Conservation (phyloP, 306 rosid species). For the Lathyrus tuberosus region DNA sequence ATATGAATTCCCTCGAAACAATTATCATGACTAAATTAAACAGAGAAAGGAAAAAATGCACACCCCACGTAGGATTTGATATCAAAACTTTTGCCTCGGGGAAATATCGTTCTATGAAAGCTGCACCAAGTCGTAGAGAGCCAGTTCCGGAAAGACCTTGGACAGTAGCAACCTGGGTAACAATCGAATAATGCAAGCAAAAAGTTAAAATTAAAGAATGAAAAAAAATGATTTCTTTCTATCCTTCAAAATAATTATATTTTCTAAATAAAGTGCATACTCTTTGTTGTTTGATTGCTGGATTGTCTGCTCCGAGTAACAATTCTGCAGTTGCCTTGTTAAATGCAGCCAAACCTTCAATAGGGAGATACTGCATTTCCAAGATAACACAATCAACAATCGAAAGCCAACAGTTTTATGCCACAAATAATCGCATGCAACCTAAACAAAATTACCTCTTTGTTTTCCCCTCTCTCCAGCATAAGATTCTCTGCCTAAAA, state of each 20-base stretch:
- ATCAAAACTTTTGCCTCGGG: constrained; percentile 87
- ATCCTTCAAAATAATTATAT: constrained; percentile 8
- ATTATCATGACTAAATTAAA: constrained; percentile 30
- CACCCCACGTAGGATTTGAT: constrained; percentile 99
- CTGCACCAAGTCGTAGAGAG: constrained; percentile 87
- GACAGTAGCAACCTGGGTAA: constrained; percentile 83
- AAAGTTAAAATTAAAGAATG: neutral
- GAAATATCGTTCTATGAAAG: constrained; percentile 85
- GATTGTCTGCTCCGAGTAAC: constrained; percentile 86
- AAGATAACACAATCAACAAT: constrained; percentile 38
- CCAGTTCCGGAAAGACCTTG: constrained; percentile 99
- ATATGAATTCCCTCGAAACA: constrained; percentile 33
- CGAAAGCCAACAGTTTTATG: constrained; percentile 25
- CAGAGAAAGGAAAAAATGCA: constrained; percentile 32
- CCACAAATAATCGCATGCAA: constrained; percentile 24
- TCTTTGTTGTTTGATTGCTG: constrained; percentile 70
- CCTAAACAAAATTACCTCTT: constrained; percentile 66
- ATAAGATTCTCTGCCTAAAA: constrained; percentile 86
- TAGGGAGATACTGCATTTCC: constrained; percentile 79
- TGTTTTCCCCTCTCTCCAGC: constrained; percentile 88
- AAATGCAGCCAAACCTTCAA: constrained; percentile 98
- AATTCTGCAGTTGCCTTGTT: constrained; percentile 90
- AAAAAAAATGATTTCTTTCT: neutral
- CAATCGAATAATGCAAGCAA: constrained; percentile 29
- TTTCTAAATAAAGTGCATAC: constrained; percentile 47